A percentile compares a stretch with the other conserved stretches of the same genome.
Evolutionary conservation across 2,329 filamentous ascomycete species (phyloP).

Genomic region (Didymella lethalis): DNA sequence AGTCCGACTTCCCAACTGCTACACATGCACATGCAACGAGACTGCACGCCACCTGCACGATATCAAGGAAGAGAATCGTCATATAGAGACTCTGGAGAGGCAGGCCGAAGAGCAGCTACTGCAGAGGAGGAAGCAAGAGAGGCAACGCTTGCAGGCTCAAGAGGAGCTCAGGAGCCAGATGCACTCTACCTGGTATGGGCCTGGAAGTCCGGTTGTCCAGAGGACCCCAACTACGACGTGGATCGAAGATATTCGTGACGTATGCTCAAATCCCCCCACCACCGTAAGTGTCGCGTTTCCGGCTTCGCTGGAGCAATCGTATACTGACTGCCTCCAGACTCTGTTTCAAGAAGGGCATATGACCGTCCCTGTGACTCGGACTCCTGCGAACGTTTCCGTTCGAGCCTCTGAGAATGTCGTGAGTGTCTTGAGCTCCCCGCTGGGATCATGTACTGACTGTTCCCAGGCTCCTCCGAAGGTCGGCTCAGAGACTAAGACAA

Average conservation of each 20-base stretch:
- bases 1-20: not conserved
- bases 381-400: not conserved
- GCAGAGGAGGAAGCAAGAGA: not conserved
- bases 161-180: not conserved
- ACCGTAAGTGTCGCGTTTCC: not conserved
- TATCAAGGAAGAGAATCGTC: not conserved
- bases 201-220: not conserved
- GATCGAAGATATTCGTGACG: not conserved
- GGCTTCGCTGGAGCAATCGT: not conserved
- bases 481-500: not conserved
- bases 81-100: not conserved
- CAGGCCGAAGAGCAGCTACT: not conserved
- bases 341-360: not conserved
- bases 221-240: not conserved
- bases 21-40: not conserved
- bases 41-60: not conserved
- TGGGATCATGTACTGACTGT: not conserved
- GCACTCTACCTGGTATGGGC: not conserved
- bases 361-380: not conserved
- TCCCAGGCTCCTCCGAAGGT: not conserved
- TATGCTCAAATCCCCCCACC: not conserved
- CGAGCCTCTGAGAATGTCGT: not conserved
- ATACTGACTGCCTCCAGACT: not conserved
- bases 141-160: not conserved
- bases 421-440: not conserved